Evolutionary conservation across 2,329 filamentous ascomycete genomes (phyloP).

Genomic region (Penicillium sclerotiorum): DNA sequence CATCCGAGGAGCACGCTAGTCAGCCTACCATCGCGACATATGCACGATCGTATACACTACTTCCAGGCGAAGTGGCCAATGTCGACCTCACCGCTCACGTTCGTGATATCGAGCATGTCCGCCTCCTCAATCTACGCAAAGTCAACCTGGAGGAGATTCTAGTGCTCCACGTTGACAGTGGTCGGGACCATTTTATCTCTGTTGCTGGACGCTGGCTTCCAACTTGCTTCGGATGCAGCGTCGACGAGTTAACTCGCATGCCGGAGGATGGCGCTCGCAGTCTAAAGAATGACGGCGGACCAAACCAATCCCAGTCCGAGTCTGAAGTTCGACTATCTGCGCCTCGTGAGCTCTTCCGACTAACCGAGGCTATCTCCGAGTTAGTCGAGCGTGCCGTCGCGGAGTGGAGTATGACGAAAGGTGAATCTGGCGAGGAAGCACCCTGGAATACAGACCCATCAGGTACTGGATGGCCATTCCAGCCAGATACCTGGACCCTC

Average conservation of each 20-base stretch:
- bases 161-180: conserved; percentile 78
- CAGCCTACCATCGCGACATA: conserved; percentile 29
- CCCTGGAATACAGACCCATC: conserved; percentile 56
- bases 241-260: conserved; percentile 85
- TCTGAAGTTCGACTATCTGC: conserved; percentile 68
- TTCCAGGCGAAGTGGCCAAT: conserved; percentile 80
- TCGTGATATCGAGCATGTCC: conserved; percentile 64
- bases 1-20: conserved; percentile 44
- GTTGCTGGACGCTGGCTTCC: conserved; percentile 77
- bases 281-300: conserved; percentile 43
- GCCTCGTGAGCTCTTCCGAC: conserved; percentile 82
- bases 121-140: conserved; percentile 70
- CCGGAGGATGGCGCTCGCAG: conserved; percentile 78
- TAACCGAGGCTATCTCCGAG: conserved; percentile 77
- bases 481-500: conserved; percentile 52
- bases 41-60: conserved; percentile 63
- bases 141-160: conserved; percentile 78
- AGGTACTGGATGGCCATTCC: conserved; percentile 61
- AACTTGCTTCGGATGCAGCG: conserved; percentile 78
- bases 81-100: conserved; percentile 71
- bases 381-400: conserved; percentile 61
- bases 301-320: conserved; percentile 35
- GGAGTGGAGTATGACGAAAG: conserved; percentile 63
- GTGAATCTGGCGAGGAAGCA: conserved; percentile 34
- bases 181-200: conserved; percentile 89